Conservation (phyloP, 2,329 filamentous ascomycete genomes). For the Orbilia oligospora region DNA sequence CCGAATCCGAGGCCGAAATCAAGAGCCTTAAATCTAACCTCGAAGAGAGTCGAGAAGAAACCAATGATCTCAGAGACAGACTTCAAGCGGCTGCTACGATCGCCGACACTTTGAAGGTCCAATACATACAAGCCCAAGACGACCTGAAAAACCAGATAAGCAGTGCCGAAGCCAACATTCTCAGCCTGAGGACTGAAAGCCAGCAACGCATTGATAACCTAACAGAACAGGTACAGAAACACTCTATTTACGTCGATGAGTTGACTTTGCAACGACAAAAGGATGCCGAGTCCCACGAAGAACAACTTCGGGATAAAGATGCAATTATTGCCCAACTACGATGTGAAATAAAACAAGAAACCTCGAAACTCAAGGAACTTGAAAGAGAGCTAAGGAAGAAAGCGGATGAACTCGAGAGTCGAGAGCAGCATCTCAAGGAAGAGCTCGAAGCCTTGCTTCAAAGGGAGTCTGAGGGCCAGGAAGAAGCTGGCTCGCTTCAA, state of each 20-base stretch:
- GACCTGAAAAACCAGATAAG: slow-evolving; percentile 55
- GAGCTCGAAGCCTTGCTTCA: slow-evolving; percentile 40
- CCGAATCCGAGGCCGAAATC: slow-evolving; percentile 40
- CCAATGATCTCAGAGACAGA: slow-evolving; percentile 33
- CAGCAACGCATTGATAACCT: slow-evolving; percentile 51
- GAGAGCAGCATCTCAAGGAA: slow-evolving; percentile 32
- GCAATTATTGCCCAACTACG: slow-evolving; percentile 24
- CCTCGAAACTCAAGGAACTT: slow-evolving; percentile 36
- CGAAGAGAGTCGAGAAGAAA: slow-evolving; percentile 18
- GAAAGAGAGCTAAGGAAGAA: slow-evolving; percentile 42
- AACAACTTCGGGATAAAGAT: slow-evolving; percentile 38
- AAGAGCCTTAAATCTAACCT: slow-evolving; percentile 36
- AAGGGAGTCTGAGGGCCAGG: slow-evolving; percentile 42
- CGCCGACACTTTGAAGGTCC: slow-evolving; percentile 39
- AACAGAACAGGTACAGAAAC: slow-evolving; percentile 47
- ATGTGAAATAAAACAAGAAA: slow-evolving; percentile 43
- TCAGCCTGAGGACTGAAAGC: slow-evolving; percentile 40
- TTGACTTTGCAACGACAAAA: slow-evolving; percentile 23
- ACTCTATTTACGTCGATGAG: slow-evolving; percentile 34
- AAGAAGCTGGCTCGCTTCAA: slow-evolving; percentile 38
- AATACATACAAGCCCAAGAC: slow-evolving; percentile 47
- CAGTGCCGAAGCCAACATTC: slow-evolving; percentile 41
- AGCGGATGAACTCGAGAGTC: slow-evolving; percentile 43
- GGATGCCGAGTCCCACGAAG: slow-evolving; percentile 44
- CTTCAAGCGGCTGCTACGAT: slow-evolving; percentile 43